Evolutionary conservation across 2,329 filamentous ascomycete genomes (phyloP).

Genomic region (Pseudogymnoascus sp.): DNA sequence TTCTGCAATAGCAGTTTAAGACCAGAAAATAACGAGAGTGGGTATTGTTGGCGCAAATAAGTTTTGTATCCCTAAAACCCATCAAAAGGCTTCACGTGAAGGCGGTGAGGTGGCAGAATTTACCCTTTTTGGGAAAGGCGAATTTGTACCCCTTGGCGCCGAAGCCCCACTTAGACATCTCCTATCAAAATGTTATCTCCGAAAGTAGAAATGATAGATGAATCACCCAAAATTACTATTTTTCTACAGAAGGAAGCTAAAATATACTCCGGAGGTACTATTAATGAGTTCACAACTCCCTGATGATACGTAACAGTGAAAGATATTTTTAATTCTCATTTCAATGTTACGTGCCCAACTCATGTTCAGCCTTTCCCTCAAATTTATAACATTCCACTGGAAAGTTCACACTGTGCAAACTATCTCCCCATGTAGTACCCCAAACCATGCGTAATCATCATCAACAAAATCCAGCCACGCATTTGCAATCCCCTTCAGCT

Average conservation of each 20-base stretch:
- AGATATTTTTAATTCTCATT: neutral
- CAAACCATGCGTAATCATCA: slow-evolving; percentile 31
- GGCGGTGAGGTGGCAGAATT: slow-evolving; percentile 3
- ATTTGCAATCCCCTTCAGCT: slow-evolving; percentile 26
- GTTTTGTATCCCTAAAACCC: slow-evolving; percentile 1
- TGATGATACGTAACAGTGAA: neutral
- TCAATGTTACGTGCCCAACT: neutral
- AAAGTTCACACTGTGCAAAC: slow-evolving; percentile 20
- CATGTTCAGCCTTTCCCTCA: neutral
- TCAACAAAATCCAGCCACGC: slow-evolving; percentile 30
- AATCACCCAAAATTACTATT: neutral
- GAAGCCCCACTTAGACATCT: neutral
- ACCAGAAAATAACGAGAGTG: neutral
- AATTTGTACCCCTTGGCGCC: neutral
- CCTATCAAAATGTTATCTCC: neutral
- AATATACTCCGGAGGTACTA: neutral
- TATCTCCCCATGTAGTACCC: slow-evolving; percentile 31
- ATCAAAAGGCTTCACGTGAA: neutral
- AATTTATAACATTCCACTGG: neutral
- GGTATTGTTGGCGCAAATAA: slow-evolving; percentile 4
- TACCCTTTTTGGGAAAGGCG: neutral
- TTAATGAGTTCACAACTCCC: neutral
- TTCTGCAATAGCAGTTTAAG: neutral
- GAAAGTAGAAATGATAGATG: neutral
- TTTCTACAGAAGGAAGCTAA: neutral